Conservation (phyloP, 225 moss, liverwort and hornwort species). For the Polytrichum formosum region DNA sequence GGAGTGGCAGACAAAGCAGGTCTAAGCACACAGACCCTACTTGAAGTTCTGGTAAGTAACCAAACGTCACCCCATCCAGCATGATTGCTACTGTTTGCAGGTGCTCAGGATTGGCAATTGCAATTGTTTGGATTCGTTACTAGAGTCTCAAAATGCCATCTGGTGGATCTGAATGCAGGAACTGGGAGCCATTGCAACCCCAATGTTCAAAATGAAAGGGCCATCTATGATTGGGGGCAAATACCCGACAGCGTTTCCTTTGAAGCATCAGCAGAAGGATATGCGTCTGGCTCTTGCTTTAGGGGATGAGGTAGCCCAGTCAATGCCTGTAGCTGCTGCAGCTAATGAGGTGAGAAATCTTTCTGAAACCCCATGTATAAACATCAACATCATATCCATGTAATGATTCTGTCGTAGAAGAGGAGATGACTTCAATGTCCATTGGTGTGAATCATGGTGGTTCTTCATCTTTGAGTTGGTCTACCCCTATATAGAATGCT, state of each 20-base stretch:
- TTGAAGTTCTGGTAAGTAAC: slow-evolving; percentile 75
- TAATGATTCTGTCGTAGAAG: too few species aligned
- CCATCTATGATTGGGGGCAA: slow-evolving; percentile 72
- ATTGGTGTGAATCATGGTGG: too few species aligned
- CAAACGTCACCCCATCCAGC: slow-evolving; percentile 1
- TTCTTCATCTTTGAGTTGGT: too few species aligned
- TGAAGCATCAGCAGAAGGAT: slow-evolving; percentile 98
- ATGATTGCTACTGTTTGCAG: slow-evolving; percentile 5
- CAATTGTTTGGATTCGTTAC: too few species aligned
- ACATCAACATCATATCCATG: too few species aligned
- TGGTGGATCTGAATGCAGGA: slow-evolving; percentile 45
- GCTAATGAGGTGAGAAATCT: slow-evolving; percentile 72
- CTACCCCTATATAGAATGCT: too few species aligned
- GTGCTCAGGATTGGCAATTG: too few species aligned
- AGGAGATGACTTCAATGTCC: too few species aligned
- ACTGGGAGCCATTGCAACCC: slow-evolving; percentile 57
- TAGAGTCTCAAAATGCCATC: not conserved
- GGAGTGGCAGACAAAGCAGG: slow-evolving; percentile 81
- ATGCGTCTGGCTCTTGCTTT: slow-evolving; percentile 89
- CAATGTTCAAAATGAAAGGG: slow-evolving; percentile 88
- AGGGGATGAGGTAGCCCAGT: slow-evolving; percentile 77
- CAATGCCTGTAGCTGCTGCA: slow-evolving; percentile 91
- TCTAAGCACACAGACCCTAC: slow-evolving; percentile 63
- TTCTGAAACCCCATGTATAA: too few species aligned
- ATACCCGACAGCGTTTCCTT: slow-evolving; percentile 64